Base-by-base conservation (phyloP, 2,329 filamentous ascomycete genomes). In the Aspergillus felis region DNA sequence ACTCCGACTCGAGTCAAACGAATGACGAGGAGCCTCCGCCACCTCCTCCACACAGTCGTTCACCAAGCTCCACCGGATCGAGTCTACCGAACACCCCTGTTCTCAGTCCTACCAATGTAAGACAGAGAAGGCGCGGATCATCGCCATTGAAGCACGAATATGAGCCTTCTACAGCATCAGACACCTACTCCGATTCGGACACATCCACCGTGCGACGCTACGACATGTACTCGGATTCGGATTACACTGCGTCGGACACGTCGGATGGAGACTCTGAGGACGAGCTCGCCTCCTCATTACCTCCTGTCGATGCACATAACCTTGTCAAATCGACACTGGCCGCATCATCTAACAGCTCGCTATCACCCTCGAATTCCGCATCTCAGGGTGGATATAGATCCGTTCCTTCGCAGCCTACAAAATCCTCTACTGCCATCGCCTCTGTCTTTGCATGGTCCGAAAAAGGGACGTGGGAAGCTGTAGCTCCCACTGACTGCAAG, bases 131-230 rank as follows among this genome's bases (percentile, higher is more conserved):
- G 48, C 86, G 92, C 20, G 89, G 87, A 1, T 97, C 94, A 0
- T 99, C 94, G 1, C 94, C 94, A 0, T 80, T 99, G 51, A 99
- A 99, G 77, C 93, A 97, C 70, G 93, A 99, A 76, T 99, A 97
- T 67, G 88, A 92, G 61, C 93, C 93, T 14, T 97, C 94, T 17
- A 86, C 85, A 6, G 85, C 84, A 49, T 87, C 86, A 0, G 83
- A 84, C 46, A 85, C 85, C 6, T 82, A 81, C 8, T 82, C 79
- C 1, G 70, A 84, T 55, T 86, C 82, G 49, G 76, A 82, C 41
- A 78, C 77, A 35, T 85, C 82, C 5, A 81, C 80, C 25, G 82
- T 84, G n/a, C 79, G 81, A 32, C 81, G 78, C 28, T 79, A 81
- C 38, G 78, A 78, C 50, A 71, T 67, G 63, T 70, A 71, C 44